These are phyloP conservation scores for Coprinopsis sp. DNA, from an alignment of 768 basidiomycete species.

Conservation along the genomic window DNA sequence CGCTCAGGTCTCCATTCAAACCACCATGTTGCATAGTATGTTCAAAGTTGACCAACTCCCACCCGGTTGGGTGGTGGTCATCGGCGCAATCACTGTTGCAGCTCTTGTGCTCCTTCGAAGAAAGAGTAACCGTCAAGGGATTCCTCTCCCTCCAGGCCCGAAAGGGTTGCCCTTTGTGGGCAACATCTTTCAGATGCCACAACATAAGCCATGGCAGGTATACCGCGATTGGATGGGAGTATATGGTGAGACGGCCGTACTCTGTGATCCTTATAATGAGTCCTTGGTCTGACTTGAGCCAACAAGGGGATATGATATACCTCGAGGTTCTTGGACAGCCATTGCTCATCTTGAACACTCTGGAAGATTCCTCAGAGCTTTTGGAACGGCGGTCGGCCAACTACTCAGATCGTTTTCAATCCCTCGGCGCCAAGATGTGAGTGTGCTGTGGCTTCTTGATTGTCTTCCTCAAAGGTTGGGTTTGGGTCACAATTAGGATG, in stretches of 20 bases:
- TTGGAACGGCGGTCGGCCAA: neutral
- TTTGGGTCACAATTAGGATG: too few relatives aligned
- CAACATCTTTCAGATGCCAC: constrained; percentile 41
- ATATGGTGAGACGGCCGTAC: constrained; percentile 26
- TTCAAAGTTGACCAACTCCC: too few relatives aligned
- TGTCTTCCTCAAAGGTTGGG: too few relatives aligned
- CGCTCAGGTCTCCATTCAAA: too few relatives aligned
- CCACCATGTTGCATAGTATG: too few relatives aligned
- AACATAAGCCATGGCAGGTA: constrained; percentile 35
- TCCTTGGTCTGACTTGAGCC: neutral
- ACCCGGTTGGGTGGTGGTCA: too few relatives aligned
- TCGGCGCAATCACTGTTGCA: too few relatives aligned
- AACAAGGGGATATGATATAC: neutral
- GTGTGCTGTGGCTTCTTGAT: neutral
- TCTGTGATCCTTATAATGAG: neutral
- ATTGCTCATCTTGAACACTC: neutral
- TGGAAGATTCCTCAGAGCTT: neutral
- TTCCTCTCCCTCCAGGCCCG: constrained; percentile 38
- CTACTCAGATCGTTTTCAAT: neutral
- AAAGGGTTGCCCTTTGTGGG: constrained; percentile 39
- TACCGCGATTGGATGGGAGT: constrained; percentile 37
- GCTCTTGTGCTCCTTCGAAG: too few relatives aligned
- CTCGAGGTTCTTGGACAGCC: neutral
- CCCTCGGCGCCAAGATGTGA: neutral
- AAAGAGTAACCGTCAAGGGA: too few relatives aligned